phyloP scores from a whole-genome alignment of 1,284 basidiomycete species.

The Austroboletus niveus region DNA sequence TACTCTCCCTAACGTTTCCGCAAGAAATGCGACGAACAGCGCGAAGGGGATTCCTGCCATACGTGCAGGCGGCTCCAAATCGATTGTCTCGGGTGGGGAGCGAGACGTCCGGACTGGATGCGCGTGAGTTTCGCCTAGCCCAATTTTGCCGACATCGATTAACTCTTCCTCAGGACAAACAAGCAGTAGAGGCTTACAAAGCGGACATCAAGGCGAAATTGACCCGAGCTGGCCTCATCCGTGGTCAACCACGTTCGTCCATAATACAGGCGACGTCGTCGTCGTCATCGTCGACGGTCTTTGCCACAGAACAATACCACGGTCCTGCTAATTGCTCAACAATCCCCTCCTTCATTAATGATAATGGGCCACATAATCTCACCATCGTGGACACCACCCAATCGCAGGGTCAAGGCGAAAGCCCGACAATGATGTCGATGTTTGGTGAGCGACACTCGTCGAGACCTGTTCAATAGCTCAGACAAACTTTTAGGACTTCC shows the following conservation, averaged over 20 bases:
- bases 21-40: conserved; percentile 83
- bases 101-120: conserved; percentile 81
- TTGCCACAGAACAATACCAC: conserved; percentile 34
- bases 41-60: conserved; percentile 71
- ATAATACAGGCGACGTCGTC: conserved; percentile 40
- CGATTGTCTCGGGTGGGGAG: conserved; percentile 77
- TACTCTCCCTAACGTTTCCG: conserved; percentile 4
- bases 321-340: conserved; percentile 18
- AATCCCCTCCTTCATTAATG: conserved; percentile 20
- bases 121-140: conserved; percentile 48
- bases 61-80: conserved; percentile 76
- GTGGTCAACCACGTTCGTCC: conserved; percentile 68
- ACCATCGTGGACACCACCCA: conserved; percentile 23
- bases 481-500: conserved; percentile 21
- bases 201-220: conserved; percentile 79
- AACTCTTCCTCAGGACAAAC: conserved; percentile 60
- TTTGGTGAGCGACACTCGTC: conserved; percentile 23
- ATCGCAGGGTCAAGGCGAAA: conserved; percentile 19
- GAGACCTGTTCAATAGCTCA: conserved; percentile 12
- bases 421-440: conserved; percentile 29
- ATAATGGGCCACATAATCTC: conserved; percentile 21
- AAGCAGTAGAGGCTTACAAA: conserved; percentile 76
- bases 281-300: conserved; percentile 30
- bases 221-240: conserved; percentile 71
- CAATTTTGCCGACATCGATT: conserved; percentile 6